Percentiles rank a stretch among this genome's conserved stretches.
phyloP scores from a whole-genome alignment of 2,329 filamentous ascomycete genomes.

The Ilyonectria sp. region DNA sequence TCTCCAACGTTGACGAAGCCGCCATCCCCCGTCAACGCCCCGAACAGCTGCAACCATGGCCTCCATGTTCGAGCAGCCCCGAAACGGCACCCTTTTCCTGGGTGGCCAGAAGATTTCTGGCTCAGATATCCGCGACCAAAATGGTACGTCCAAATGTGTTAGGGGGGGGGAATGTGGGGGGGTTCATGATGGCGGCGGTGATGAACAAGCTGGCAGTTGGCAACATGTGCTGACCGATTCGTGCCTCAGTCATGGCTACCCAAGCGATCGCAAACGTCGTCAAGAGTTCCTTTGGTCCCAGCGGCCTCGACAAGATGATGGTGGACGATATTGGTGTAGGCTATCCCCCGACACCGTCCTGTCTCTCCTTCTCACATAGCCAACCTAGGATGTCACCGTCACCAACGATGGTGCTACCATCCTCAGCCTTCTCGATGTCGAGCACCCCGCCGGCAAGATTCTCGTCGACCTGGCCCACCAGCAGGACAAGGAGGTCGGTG shows the following conservation, averaged over 20 bases:
- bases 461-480: constrained; percentile 97
- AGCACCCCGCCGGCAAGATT: constrained; percentile 98
- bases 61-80: constrained; percentile 94
- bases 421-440: constrained; percentile 93
- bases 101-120: constrained; percentile 98
- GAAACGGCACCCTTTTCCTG: constrained; percentile 96
- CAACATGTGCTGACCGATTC: constrained; percentile 35
- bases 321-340: constrained; percentile 97
- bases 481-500: constrained; percentile 98
- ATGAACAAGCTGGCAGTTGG: constrained; percentile 5
- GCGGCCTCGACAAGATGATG: constrained; percentile 99
- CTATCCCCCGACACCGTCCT: constrained; percentile 40
- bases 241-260: constrained; percentile 83
- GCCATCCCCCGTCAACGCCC: constrained; percentile 44
- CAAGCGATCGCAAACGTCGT: constrained; percentile 99
- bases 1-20: constrained; percentile 46
- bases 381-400: constrained; percentile 88
- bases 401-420: constrained; percentile 99
- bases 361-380: constrained; percentile 39
- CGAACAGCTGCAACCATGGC: constrained; percentile 74
- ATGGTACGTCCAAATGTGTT: constrained; percentile 71
- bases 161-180: constrained; percentile 46
- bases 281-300: constrained; percentile 98
- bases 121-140: constrained; percentile 96
- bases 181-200: constrained; percentile 38